phyloP scores from a whole-genome alignment of 768 basidiomycete species.

The Suillus lakei region DNA sequence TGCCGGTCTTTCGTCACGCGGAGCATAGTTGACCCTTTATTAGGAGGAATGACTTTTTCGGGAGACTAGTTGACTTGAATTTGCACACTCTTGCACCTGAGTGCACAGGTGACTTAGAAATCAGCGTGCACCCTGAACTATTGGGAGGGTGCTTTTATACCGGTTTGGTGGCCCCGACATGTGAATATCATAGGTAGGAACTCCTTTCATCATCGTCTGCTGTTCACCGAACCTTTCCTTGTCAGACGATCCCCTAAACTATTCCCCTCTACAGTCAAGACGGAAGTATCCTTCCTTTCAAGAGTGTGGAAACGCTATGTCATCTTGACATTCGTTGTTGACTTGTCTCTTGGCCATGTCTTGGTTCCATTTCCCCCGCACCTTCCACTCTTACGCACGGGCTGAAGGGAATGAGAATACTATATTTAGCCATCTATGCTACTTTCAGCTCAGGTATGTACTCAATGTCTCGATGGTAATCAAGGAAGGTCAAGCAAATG shows the following conservation, averaged over 20 bases:
- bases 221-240: background rate
- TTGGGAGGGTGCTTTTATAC: background rate
- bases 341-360: background rate
- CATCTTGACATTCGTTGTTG: background rate
- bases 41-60: background rate
- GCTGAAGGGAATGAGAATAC: background rate
- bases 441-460: background rate
- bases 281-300: background rate
- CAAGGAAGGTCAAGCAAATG: background rate
- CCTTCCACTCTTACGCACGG: background rate
- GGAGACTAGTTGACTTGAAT: background rate
- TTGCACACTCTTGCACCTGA: background rate
- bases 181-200: background rate
- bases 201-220: background rate
- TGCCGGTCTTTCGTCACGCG: background rate
- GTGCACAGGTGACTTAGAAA: background rate
- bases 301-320: background rate
- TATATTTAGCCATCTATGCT: background rate
- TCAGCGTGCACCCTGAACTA: background rate
- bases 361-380: no score
- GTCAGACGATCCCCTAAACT: background rate
- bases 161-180: background rate
- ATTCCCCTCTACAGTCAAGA: background rate
- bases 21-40: background rate
- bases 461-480: background rate